Conservation (phyloP, 2,329 filamentous ascomycete species). For the Cytospora piceae region DNA sequence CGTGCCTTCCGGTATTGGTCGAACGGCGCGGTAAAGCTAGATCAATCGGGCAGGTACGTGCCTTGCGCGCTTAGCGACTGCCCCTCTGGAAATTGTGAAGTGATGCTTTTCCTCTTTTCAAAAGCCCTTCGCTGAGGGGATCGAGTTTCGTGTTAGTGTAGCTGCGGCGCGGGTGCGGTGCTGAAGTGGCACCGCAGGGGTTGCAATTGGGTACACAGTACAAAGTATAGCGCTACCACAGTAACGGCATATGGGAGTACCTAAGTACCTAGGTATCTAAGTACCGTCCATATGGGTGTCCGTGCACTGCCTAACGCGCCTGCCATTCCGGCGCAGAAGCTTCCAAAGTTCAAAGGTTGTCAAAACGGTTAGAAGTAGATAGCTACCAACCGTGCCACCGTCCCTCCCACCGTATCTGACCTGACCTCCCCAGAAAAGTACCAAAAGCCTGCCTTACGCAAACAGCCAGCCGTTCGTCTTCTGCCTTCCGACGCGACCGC, state of each 20-base stretch:
- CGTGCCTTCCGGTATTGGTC: neutral
- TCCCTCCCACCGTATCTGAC: slow-evolving; percentile 14
- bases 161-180: slow-evolving; percentile 1
- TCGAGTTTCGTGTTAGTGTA: slow-evolving; percentile 13
- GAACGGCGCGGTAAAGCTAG: neutral
- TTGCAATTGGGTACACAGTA: no score
- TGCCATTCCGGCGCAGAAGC: neutral
- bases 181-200: slow-evolving; percentile 5
- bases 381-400: neutral
- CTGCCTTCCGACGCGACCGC: slow-evolving; percentile 14
- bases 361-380: neutral
- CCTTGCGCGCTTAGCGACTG: neutral
- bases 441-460: slow-evolving; percentile 9
- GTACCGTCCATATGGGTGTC: neutral
- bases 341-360: neutral
- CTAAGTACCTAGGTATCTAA: neutral
- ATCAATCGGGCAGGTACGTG: neutral
- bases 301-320: slow-evolving; percentile 2
- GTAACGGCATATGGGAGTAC: neutral
- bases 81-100: neutral
- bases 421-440: slow-evolving; percentile 14
- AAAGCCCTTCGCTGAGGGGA: neutral
- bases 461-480: slow-evolving; percentile 19
- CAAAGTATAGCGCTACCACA: neutral
- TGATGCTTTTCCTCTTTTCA: neutral